Percentiles rank a stretch among this genome's conserved stretches.
phyloP scores from a whole-genome alignment of 2,329 filamentous ascomycete genomes.

The Sphaerulina musiva region DNA sequence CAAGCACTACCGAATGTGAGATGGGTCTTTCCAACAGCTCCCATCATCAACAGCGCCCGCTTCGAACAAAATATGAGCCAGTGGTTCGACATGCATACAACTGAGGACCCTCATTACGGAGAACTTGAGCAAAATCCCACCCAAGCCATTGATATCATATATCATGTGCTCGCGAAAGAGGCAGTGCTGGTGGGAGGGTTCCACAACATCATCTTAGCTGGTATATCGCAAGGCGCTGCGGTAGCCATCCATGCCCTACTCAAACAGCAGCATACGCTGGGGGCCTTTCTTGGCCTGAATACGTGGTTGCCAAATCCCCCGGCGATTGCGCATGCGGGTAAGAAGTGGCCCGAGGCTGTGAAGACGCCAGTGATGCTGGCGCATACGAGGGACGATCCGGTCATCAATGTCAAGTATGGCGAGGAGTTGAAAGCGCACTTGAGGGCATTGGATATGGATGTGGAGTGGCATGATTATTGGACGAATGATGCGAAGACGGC shows the following conservation, averaged over 20 bases:
- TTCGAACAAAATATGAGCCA: constrained; percentile 31
- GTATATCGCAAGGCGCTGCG: constrained; percentile 25
- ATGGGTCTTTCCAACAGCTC: constrained; percentile 35
- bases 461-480: constrained; percentile 16
- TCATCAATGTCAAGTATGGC: constrained; percentile 19
- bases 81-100: constrained; percentile 37
- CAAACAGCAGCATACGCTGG: constrained; percentile 10
- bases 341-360: constrained; percentile 2
- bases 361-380: constrained; percentile 20
- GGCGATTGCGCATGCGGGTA: constrained; percentile 1
- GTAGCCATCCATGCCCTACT: constrained; percentile 19
- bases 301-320: constrained; percentile 19
- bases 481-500: constrained; percentile 11
- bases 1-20: constrained; percentile 33
- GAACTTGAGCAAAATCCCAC: constrained; percentile 18
- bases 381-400: constrained; percentile 18
- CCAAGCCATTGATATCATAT: constrained; percentile 5
- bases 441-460: constrained; percentile 11
- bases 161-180: constrained; percentile 15
- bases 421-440: constrained; percentile 15
- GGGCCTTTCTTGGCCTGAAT: constrained; percentile 21
- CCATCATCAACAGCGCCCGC: constrained; percentile 19
- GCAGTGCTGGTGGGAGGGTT: constrained; percentile 15
- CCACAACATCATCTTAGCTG: constrained; percentile 19
- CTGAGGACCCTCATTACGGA: constrained; percentile 27